Base-by-base conservation (phyloP, 2,329 filamentous ascomycete species). In the Penicillium digitatum region DNA sequence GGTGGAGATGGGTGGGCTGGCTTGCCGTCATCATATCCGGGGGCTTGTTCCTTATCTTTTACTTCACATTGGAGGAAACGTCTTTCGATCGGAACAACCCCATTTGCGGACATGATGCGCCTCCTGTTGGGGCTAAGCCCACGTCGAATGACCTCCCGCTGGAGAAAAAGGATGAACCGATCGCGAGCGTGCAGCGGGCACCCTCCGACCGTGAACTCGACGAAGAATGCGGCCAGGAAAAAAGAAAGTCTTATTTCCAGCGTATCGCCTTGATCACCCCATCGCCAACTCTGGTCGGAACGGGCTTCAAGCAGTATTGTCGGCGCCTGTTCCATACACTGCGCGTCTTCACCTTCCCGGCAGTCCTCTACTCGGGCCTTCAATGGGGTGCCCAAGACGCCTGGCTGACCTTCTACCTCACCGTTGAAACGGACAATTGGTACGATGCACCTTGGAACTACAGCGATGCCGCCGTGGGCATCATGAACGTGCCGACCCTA, bases 331-430 rank as follows among this genome's bases (percentile, higher is more conserved):
- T 78, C 60, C 79, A 83, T 60, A 83, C 79, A 0, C 69, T 84
- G 48, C 77, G 80, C n/a, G 72, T 84, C 39, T 83, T 84, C 63
- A 75, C 76, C 1, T 83, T 84, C 56, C 82, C 82, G 0, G 81
- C 81, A 1, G 81, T 84, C 10, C 75, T 81, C 58, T 84, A 79
- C 57, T 80, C 81, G 3, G 81, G 82, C 9, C 66, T 84, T 24
- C 81, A 84, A 62, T 84, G 82, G 82, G 82, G 82, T 4, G 74
- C 80, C 29, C 82, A 84, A 66, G 82, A 83, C 59, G 80, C 82
- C n/a, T 83, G 82, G 69, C 69, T 85, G 22, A 80, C 79, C 1
- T 84, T 85, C 64, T 83, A 84, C 58, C 72, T 83, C 31, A 84
- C 82, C 0, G 75, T 84, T 1, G 76, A 83, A 62, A 79, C 84